A percentile compares a stretch with the other conserved stretches of the same genome.
These are phyloP conservation scores for Arachis stenosperma DNA, from an alignment of 306 rosid genomes.

Conservation along the genomic window DNA sequence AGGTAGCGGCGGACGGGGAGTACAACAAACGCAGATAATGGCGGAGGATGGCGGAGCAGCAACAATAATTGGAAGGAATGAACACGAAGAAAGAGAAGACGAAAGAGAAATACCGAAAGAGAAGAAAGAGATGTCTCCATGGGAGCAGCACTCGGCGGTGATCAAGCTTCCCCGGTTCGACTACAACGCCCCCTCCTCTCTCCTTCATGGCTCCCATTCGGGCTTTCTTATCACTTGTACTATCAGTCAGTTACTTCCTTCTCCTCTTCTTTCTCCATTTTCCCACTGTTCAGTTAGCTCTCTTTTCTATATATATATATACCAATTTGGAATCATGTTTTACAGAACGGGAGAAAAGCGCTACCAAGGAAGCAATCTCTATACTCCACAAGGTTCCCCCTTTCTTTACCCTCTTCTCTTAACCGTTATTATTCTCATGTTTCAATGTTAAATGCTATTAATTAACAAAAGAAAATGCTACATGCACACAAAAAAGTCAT, in stretches of 20 bases:
- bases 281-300: no score
- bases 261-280: not conserved
- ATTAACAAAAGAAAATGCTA: no score
- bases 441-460: no score
- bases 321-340: not conserved
- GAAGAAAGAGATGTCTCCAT: conserved; percentile 59
- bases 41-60: conserved; percentile 7
- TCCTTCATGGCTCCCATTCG: conserved; percentile 64
- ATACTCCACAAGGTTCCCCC: conserved; percentile 67
- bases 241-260: conserved; percentile 59
- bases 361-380: conserved; percentile 90
- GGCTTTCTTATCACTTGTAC: conserved; percentile 92
- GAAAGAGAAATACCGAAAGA: not conserved
- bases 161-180: conserved; percentile 86
- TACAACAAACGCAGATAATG: conserved; percentile 27
- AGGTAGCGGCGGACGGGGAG: not conserved
- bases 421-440: no score
- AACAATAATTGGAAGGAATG: conserved; percentile 14
- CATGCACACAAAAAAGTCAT: no score
- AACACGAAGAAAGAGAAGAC: not conserved
- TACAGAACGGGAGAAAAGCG: conserved; percentile 92
- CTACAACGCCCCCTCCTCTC: conserved; percentile 84
- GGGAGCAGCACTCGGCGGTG: conserved; percentile 92
- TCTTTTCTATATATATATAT: not conserved
- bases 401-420: not conserved